Evolutionary conservation across 441 rosid genomes (phyloP), one percentile per base, ranked within the genome.

Genomic region (Euphorbia celastroides): DNA sequence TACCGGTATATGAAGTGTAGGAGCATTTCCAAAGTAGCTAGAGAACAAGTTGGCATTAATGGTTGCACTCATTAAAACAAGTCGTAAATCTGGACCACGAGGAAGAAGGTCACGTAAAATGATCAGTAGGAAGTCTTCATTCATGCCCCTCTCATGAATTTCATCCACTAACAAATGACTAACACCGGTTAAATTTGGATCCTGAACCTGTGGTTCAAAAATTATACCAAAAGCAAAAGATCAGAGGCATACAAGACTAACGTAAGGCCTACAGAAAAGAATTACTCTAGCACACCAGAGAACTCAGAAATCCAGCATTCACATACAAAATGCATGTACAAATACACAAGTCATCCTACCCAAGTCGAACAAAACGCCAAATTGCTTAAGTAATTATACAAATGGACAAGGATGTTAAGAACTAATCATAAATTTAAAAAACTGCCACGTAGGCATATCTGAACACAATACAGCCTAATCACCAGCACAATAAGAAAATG

Each of bases 141-240:
- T 86, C 86, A 93, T 87, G 78, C 98, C 98, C 78, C 98, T 83
- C 78, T 93, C 98, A 68, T 90, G 97, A 77, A 90, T 93, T 78
- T 93, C 98, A 81, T 93, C 98, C 73, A 93, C 97, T 51, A 90
- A 80, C 83, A 93, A 82, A 83, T 93, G 94, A 83, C 90, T 93
- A 69, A 88, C 83, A 60, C 87, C 88, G 56, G 81, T 85, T 78
- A 93, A 75, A 70, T 86, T 70, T 10, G 93, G 94, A 79, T 93
- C 96, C 72, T 84, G 88, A 77, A 88, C 88, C 98, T 93, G 90
- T 65, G 71, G 72, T 79, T 73, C 48, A 62, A 46, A 52, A 56
- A 56, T 74, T 28, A 52, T 62, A 67, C 41, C 68, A 1, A 72
- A 63, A 59, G 16, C 54, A 65, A 38, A 63, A 32, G 38, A 19